phyloP scores from a whole-genome alignment of 1,284 basidiomycete species.

The Pseudozyma hubeiensis region DNA sequence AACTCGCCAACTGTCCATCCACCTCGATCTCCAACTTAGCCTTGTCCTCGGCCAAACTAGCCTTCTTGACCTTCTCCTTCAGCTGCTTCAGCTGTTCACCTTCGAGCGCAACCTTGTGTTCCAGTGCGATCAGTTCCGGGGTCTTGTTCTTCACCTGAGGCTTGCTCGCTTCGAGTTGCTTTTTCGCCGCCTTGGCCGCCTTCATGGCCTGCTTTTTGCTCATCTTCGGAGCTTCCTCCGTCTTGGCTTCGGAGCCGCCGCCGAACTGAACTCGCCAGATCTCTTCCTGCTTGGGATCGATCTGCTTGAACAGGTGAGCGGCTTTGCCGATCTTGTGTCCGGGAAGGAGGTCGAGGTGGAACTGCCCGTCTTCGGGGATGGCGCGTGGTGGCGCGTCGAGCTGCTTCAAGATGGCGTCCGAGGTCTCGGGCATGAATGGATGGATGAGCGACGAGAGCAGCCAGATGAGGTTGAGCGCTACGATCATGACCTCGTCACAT shows the following conservation, averaged over 20 bases:
- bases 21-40: conserved; percentile 44
- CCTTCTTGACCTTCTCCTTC: conserved; percentile 49
- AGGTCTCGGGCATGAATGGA: conserved; percentile 96
- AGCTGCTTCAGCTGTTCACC: conserved; percentile 54
- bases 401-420: conserved; percentile 83
- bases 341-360: conserved; percentile 82
- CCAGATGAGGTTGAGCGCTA: conserved; percentile 94
- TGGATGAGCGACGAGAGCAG: conserved; percentile 84
- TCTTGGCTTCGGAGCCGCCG: conserved; percentile 71
- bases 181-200: conserved; percentile 63
- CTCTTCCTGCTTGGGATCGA: conserved; percentile 89
- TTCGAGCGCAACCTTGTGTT: conserved; percentile 53
- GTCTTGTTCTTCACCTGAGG: conserved; percentile 60
- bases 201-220: conserved; percentile 66
- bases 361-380: conserved; percentile 70
- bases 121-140: conserved; percentile 54
- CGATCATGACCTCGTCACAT: conserved; percentile 87
- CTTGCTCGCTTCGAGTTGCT: conserved; percentile 47
- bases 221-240: conserved; percentile 52
- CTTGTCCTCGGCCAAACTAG: conserved; percentile 49
- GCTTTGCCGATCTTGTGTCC: conserved; percentile 89
- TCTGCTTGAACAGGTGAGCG: conserved; percentile 90
- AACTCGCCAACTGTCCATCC: conserved; percentile 26
- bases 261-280: conserved; percentile 85
- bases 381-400: conserved; percentile 88